Evolutionary conservation across 441 rosid species (phyloP), one percentile per base, ranked within the genome.

Genomic region (Adansonia grandidieri): DNA sequence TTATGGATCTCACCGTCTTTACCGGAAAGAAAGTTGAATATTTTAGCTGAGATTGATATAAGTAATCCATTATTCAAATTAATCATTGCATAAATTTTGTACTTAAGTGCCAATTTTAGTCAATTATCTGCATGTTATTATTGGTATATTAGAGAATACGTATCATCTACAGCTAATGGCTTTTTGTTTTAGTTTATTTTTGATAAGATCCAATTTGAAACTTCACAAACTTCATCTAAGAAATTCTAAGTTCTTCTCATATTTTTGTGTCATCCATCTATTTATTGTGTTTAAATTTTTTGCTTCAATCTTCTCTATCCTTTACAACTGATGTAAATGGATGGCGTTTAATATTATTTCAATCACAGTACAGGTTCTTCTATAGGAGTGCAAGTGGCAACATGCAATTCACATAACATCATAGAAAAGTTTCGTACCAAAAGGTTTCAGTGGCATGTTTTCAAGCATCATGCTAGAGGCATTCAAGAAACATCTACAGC

Each of bases 321-420:
- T 24, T 50, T 54, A 56, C 24, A 71, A 24, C n/a, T 68, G 45
- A 22, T 54, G 28, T 37, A 32, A 15, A 15, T 45, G 20, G 17
- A 11, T 74, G 54, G 14, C 40, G 50, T 63, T 32, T 24, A 24
- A 48, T 74, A 62, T 32, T n/a, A 50, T 47, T 48, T 13, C 4
- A 11, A 8, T 32, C 32, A 13, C 47, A 22, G 20, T 42, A 61
- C 42, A 82, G 85, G 75, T 78, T 78, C 79, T 80, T 2, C 64
- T 73, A 87, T 82, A 80, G 83, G 77, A 79, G 74, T 81, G 64
- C 80, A 80, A 82, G 78, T 73, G 79, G 79, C 85, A 11, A 74
- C 83, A 75, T 73, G 75, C 86, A 75, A 73, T 69, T 67, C 88
- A 80, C 80, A 81, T 88, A 80, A 78, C 50, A 63, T 76, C 62